Evolutionary conservation across 2,329 filamentous ascomycete genomes (phyloP).

Genomic region (Aspergillus carbonarius): DNA sequence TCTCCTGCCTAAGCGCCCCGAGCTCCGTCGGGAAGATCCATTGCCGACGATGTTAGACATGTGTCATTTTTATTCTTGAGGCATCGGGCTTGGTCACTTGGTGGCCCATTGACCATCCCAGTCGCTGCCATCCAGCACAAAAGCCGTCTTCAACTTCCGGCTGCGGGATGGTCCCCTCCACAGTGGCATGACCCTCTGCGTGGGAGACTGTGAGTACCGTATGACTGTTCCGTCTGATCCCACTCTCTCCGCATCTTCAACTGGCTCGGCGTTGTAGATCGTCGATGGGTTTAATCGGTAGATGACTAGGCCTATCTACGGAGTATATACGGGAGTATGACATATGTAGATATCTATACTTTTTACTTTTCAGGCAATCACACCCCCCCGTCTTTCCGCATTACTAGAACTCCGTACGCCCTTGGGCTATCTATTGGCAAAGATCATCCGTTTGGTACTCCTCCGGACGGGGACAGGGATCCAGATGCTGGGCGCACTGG

Average conservation of each 20-base stretch:
- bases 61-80: not conserved
- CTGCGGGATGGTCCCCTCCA: not conserved
- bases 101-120: not conserved
- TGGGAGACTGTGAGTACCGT: not conserved
- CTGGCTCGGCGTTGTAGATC: not conserved
- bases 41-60: not conserved
- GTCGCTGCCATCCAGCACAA: not conserved
- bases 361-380: not conserved
- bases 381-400: not conserved
- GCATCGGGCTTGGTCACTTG: not conserved
- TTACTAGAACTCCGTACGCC: not conserved
- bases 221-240: conserved; percentile 2
- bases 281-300: not conserved
- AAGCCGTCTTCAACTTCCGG: not conserved
- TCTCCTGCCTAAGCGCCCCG: not conserved
- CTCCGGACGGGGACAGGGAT: not conserved
- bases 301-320: not conserved
- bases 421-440: not conserved
- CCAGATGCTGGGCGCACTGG: conserved; percentile 1
- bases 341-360: not conserved
- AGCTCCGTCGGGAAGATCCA: conserved; percentile 2
- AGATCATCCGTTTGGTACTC: not conserved
- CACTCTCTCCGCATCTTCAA: conserved; percentile 1
- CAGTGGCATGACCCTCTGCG: conserved; percentile 4
- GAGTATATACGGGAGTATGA: too few relatives aligned